Evolutionary conservation across 768 basidiomycete species (phyloP), one percentile per base, ranked within the genome.

Genomic region (Leccinum longicurvipes): DNA sequence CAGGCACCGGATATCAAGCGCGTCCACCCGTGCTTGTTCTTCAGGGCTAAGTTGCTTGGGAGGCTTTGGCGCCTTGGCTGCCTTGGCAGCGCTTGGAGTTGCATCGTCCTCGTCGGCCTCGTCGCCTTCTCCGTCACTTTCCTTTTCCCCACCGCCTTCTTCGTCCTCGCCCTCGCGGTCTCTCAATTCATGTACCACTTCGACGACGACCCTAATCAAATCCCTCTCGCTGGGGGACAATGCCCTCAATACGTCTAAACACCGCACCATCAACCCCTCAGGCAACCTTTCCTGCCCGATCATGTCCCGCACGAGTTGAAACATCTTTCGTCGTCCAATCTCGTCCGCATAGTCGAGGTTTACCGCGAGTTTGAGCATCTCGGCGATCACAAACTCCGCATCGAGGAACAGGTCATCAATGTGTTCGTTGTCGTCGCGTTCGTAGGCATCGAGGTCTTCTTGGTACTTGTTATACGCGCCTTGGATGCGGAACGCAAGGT

Each of bases 301-400:
- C 91, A 98, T 95, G 48, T 87, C 84, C 21, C 93, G 84, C 62
- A 95, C 84, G 29, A 95, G 84, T 49, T 82, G 78, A 64, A 89
- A 90, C 87, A 94, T 93, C 72, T 89, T 89, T 56, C 93, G 74
- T 56, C 93, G 74, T 4, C 96, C 95, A 56, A 89, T 90, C 70
- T 97, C 93, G 72, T 98, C 96, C 0, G 86, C 82, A 63, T 95
- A 98, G 70, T 98, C 95, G 25, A 93, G 76, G 57, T 87, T 82
- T 3, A 88, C 78, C 0, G 91, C 90, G 28, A 96, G 73, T 61
- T 79, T 81, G 23, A 97, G 79, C 69, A 98, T 79, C 70, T 98
- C 92, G 0, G 82, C 77, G n/a, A 96, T 77, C 7, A 93, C 73
- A 54, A 89, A 85, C 62, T 87, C 85, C 32, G 58, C 41, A 9